Percentiles rank a stretch among this genome's conserved stretches.
Evolutionary conservation across 768 basidiomycete genomes (phyloP).

Genomic region (Coprinopsis sp.): DNA sequence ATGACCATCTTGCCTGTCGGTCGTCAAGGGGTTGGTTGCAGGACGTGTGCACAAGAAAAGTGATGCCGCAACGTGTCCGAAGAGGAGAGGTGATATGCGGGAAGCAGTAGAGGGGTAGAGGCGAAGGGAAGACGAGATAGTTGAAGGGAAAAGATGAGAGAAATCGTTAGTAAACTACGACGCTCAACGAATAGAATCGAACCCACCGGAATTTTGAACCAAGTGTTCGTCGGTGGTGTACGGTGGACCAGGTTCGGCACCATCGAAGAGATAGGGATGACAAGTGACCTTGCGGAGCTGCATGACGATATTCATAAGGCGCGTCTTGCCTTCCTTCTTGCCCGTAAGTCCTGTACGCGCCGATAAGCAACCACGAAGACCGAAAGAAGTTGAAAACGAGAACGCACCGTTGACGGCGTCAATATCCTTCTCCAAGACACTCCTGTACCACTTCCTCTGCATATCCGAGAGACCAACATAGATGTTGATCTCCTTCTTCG

Average conservation of each 20-base stretch:
- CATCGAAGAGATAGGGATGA: constrained; percentile 90
- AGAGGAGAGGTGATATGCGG: too few relatives aligned
- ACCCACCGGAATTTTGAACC: constrained; percentile 74
- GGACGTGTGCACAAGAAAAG: neutral
- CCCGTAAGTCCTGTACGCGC: constrained; percentile 84
- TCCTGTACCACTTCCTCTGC: constrained; percentile 98
- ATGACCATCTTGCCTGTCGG: constrained; percentile 99
- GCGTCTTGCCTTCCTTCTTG: constrained; percentile 98
- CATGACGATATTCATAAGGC: constrained; percentile 99
- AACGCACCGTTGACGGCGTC: constrained; percentile 90
- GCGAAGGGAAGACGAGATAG: too few relatives aligned
- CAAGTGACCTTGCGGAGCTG: constrained; percentile 90
- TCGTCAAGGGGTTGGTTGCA: too few relatives aligned
- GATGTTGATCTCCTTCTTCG: constrained; percentile 98
- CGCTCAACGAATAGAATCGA: neutral
- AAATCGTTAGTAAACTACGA: too few relatives aligned
- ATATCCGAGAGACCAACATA: constrained; percentile 96
- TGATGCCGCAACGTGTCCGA: neutral
- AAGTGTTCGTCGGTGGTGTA: constrained; percentile 98
- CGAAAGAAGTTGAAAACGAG: neutral
- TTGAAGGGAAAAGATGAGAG: too few relatives aligned
- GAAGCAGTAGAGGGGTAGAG: too few relatives aligned
- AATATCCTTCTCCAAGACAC: constrained; percentile 94
- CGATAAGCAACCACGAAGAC: too few relatives aligned
- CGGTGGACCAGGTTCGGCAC: constrained; percentile 97